Evolutionary conservation across 805 yeast genomes (phyloP).

Genomic region (Yueomyces sp.): DNA sequence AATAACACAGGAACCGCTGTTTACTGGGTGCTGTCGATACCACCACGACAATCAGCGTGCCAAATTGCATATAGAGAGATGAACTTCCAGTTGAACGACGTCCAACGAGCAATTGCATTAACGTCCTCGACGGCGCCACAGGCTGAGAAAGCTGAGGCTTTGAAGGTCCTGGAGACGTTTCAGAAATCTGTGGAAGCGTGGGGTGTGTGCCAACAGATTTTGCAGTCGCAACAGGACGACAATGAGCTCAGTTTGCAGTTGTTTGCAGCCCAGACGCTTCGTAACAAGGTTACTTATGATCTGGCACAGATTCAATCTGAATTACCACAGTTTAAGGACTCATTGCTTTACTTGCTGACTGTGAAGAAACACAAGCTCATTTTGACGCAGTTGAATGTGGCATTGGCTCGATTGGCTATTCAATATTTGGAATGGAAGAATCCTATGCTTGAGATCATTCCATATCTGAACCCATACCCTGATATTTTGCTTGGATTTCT

Average conservation of each 20-base stretch:
- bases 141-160: conserved; percentile 29
- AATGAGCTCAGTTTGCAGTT: conserved; percentile 20
- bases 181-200: conserved; percentile 80
- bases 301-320: conserved; percentile 53
- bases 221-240: neutral
- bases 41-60: too few relatives aligned
- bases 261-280: conserved; percentile 83
- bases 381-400: conserved; percentile 70
- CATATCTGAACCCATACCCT: conserved; percentile 27
- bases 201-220: conserved; percentile 46
- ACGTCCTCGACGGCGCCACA: conserved; percentile 17
- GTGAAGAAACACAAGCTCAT: conserved; percentile 44
- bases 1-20: too few relatives aligned
- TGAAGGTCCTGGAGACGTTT: conserved; percentile 56
- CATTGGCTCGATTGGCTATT: conserved; percentile 69
- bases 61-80: too few relatives aligned
- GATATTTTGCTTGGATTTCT: conserved; percentile 59
- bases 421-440: conserved; percentile 64
- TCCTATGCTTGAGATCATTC: conserved; percentile 56
- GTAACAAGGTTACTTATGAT: conserved; percentile 77
- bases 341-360: conserved; percentile 43
- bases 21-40: too few relatives aligned
- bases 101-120: conserved; percentile 18
- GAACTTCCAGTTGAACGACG: conserved; percentile 7
- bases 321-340: conserved; percentile 49